phyloP scores from a whole-genome alignment of 768 basidiomycete genomes.

The Tylopilus plumbeoviolaceoides region DNA sequence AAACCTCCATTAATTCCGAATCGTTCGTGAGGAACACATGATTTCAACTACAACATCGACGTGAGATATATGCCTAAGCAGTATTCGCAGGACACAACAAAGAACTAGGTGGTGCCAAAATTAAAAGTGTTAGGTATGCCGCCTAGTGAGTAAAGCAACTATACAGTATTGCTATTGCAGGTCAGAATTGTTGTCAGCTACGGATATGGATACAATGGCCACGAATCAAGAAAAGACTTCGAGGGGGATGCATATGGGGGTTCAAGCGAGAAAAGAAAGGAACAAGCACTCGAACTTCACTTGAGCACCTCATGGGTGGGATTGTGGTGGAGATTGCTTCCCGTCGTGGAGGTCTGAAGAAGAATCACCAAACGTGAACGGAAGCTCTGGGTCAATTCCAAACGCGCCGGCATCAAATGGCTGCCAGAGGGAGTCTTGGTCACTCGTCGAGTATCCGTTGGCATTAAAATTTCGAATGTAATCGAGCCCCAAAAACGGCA shows the following conservation, averaged over 20 bases:
- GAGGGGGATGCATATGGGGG: conserved; percentile 13
- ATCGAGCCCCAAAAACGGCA: conserved; percentile 84
- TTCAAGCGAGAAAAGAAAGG: conserved; percentile 8
- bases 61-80: neutral
- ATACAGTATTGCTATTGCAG: conserved; percentile 23
- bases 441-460: conserved; percentile 34
- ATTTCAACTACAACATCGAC: conserved; percentile 9
- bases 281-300: neutral
- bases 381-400: conserved; percentile 72
- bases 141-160: conserved; percentile 24
- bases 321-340: conserved; percentile 25
- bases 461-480: conserved; percentile 76
- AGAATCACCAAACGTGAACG: conserved; percentile 53
- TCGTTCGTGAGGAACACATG: conserved; percentile 2
- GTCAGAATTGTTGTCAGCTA: conserved; percentile 15
- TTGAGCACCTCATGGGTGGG: conserved; percentile 15
- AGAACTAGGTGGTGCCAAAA: conserved; percentile 8
- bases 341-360: conserved; percentile 28
- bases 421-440: conserved; percentile 46
- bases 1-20: conserved; percentile 7
- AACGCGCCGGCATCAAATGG: conserved; percentile 73
- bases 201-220: conserved; percentile 32
- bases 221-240: conserved; percentile 4
- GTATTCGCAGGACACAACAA: conserved; percentile 2
- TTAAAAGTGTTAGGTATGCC: conserved; percentile 29